phyloP scores from a whole-genome alignment of 2,329 filamentous ascomycete species.

The Fusarium sp. region DNA sequence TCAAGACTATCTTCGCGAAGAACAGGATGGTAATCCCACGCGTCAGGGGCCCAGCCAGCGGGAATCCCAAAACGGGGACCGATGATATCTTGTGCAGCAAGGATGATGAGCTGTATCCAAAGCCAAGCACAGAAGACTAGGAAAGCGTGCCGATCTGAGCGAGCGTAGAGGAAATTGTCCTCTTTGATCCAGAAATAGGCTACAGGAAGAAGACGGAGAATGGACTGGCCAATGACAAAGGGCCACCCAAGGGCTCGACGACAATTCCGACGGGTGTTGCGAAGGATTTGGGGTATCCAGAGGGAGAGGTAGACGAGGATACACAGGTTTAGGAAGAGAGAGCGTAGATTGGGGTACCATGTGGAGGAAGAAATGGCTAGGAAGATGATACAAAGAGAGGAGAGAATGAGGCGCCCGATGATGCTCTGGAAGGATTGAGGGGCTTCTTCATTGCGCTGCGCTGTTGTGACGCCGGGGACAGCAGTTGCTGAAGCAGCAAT shows the following conservation, averaged over 20 bases:
- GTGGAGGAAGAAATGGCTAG: constrained; percentile 68
- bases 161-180: constrained; percentile 84
- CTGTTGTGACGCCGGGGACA: constrained; percentile 44
- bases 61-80: constrained; percentile 90
- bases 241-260: constrained; percentile 91
- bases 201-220: constrained; percentile 81
- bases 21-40: constrained; percentile 95
- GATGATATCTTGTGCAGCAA: constrained; percentile 85
- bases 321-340: constrained; percentile 70
- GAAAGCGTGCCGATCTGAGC: constrained; percentile 74
- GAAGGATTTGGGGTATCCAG: constrained; percentile 91
- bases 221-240: constrained; percentile 86
- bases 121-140: constrained; percentile 75
- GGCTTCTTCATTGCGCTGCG: constrained; percentile 44
- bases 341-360: constrained; percentile 67
- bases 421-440: constrained; percentile 64
- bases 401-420: constrained; percentile 67
- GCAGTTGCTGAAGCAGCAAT: constrained; percentile 59
- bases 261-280: constrained; percentile 91
- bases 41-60: constrained; percentile 73
- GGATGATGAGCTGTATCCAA: constrained; percentile 83
- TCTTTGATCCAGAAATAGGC: constrained; percentile 84
- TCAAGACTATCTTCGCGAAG: constrained; percentile 85
- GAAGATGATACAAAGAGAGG: constrained; percentile 66
- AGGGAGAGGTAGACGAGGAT: constrained; percentile 85